A percentile compares a stretch with the other conserved stretches of the same genome.
Evolutionary conservation across 1,284 basidiomycete genomes (phyloP).

Genomic region (Takashimella tepidaria): DNA sequence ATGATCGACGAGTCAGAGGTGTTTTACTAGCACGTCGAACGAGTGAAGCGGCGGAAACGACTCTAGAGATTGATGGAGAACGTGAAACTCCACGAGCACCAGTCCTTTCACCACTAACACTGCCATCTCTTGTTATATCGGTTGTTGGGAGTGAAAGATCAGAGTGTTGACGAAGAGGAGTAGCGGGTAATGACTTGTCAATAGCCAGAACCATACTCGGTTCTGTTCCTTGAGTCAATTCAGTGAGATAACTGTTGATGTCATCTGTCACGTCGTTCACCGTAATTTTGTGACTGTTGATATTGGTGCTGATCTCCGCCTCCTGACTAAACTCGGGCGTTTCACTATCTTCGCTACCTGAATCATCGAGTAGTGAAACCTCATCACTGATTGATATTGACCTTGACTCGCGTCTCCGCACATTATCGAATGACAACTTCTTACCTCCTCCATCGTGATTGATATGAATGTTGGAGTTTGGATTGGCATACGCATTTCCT

Average conservation of each 20-base stretch:
- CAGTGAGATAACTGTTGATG: not conserved
- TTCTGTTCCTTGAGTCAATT: not conserved
- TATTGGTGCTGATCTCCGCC: not conserved
- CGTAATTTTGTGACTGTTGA: not conserved
- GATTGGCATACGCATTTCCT: too few species aligned
- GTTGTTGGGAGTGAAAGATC: not conserved
- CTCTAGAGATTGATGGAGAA: not conserved
- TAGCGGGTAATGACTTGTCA: not conserved
- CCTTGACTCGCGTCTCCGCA: not conserved
- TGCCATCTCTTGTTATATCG: not conserved
- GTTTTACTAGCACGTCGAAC: not conserved
- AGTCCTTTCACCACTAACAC: not conserved
- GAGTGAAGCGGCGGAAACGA: not conserved
- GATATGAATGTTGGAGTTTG: too few species aligned
- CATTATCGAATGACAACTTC: not conserved
- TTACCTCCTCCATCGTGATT: not conserved
- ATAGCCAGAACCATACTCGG: not conserved
- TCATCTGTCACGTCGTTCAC: not conserved
- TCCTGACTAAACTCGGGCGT: not conserved
- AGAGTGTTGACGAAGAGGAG: not conserved
- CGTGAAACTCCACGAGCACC: not conserved
- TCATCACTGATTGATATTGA: not conserved
- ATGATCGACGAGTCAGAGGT: not conserved
- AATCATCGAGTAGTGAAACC: not conserved
- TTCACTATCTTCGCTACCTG: not conserved